phyloP scores from a whole-genome alignment of 1,284 basidiomycete species.

The Cryptococcus neoformans region DNA sequence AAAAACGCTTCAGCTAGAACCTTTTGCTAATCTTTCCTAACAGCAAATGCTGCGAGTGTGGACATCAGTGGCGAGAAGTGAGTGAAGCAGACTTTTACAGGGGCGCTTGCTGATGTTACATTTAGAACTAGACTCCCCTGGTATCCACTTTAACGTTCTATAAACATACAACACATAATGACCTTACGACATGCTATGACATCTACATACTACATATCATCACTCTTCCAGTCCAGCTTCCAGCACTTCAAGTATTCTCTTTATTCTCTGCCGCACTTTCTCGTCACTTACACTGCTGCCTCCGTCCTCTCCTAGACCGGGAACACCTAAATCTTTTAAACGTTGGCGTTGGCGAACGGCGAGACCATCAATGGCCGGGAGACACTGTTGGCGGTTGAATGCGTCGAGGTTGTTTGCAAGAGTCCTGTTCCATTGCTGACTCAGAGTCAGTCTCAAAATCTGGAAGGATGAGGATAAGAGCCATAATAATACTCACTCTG shows the following conservation, averaged over 20 bases:
- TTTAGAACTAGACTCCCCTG: not conserved
- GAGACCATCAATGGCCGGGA: slow-evolving; percentile 34
- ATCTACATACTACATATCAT: slow-evolving; percentile 2
- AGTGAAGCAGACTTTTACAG: slow-evolving; percentile 3
- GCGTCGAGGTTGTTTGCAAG: slow-evolving; percentile 17
- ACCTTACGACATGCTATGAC: slow-evolving; percentile 4
- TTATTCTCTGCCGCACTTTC: slow-evolving; percentile 25
- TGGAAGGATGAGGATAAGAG: no score
- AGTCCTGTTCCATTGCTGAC: slow-evolving; percentile 25
- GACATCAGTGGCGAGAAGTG: slow-evolving; percentile 49
- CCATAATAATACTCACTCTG: not conserved
- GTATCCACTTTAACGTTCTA: not conserved
- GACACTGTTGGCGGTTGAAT: slow-evolving; percentile 28
- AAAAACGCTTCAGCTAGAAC: not conserved
- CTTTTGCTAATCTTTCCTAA: not conserved
- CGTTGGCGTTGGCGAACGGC: slow-evolving; percentile 26
- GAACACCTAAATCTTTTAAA: slow-evolving; percentile 37
- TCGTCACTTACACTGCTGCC: slow-evolving; percentile 1
- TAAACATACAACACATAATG: slow-evolving; percentile 1
- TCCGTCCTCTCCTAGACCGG: slow-evolving; percentile 28
- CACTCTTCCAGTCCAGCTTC: slow-evolving; percentile 35
- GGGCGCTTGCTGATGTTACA: not conserved
- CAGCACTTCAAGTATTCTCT: slow-evolving; percentile 38
- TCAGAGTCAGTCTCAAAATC: not conserved
- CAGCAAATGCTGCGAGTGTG: slow-evolving; percentile 48